Base-by-base conservation (phyloP, 1,284 basidiomycete genomes). In the Trametes hirsuta region DNA sequence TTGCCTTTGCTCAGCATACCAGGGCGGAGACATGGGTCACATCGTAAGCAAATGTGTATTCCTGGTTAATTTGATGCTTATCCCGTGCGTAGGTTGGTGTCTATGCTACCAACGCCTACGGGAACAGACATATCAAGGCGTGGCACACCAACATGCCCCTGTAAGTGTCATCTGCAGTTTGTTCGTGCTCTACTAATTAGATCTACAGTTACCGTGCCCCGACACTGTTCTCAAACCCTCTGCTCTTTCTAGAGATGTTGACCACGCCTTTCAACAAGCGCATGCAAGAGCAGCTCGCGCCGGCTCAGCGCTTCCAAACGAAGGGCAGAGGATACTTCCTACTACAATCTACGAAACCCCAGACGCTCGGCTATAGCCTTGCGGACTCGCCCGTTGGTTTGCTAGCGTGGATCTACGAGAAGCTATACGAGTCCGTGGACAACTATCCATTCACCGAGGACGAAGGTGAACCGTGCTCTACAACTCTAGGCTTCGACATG, bases 341-440 rank as follows among this genome's bases (percentile, higher is more conserved):
- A 1, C 62, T 71, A 49, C 75, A 76, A 44, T 48, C 71, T 4
- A 78, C 75, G 14, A 64, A 71, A 60, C 78, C 75, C 1, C 76
- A 78, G 57, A 79, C 77, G 1, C 55, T 79, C 14, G 78, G 77
- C 2, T 76, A 87, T 64, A 69, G 75, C 6, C 72, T 87, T 2
- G 71, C 80, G 0, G 85, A 87, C 64, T 85, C 83, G 9, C 47
- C 47, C 18, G n/a, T 48, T 18, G 47, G 34, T 4, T 6, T 48
- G 1, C 34, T 48, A 4, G 81, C 80, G 5, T 87, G 85, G 84
- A 81, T 87, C 30, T 85, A 85, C 58, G 84, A 86, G 64, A 86
- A 87, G 60, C 71, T 86, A 1, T 74, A 79, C 3, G 65, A 67
- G 21, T 85, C 82, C 80, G 77, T 80, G 0, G 84, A 85, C 62